A percentile compares a stretch with the other conserved stretches of the same genome.
phyloP scores from a whole-genome alignment of 1,284 basidiomycete species.

The Retiboletus flavoniger region DNA sequence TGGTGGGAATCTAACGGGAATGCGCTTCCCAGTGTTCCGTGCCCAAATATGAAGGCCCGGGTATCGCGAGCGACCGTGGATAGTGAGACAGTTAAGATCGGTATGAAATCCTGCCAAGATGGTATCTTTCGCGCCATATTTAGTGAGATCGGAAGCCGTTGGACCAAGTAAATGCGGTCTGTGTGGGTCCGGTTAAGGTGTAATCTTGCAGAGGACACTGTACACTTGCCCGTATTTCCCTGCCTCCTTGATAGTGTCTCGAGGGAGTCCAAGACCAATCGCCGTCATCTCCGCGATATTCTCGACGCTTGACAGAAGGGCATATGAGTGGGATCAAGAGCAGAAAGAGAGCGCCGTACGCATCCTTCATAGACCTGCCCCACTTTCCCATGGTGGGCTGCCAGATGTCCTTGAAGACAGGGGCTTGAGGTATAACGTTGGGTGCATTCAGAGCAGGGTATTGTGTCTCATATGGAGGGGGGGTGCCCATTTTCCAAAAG shows the following conservation, averaged over 20 bases:
- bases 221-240: conserved; percentile 73
- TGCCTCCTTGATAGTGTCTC: conserved; percentile 68
- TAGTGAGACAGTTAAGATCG: conserved; percentile 82
- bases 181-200: not conserved
- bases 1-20: conserved; percentile 77
- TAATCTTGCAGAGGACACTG: not conserved
- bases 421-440: conserved; percentile 72
- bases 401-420: conserved; percentile 23
- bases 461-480: conserved; percentile 73
- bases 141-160: conserved; percentile 82
- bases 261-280: conserved; percentile 72
- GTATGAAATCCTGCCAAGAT: conserved; percentile 92
- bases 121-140: conserved; percentile 73
- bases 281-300: conserved; percentile 82
- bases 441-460: conserved; percentile 75
- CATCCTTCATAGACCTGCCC: conserved; percentile 82
- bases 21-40: conserved; percentile 84
- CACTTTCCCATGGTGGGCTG: conserved; percentile 69
- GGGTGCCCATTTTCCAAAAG: conserved; percentile 84
- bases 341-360: conserved; percentile 50
- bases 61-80: conserved; percentile 86
- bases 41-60: conserved; percentile 90
- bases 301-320: conserved; percentile 56
- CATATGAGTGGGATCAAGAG: not conserved
- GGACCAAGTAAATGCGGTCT: conserved; percentile 89